phyloP scores from a whole-genome alignment of 768 basidiomycete species.

The Tricholoma hemisulphureum region DNA sequence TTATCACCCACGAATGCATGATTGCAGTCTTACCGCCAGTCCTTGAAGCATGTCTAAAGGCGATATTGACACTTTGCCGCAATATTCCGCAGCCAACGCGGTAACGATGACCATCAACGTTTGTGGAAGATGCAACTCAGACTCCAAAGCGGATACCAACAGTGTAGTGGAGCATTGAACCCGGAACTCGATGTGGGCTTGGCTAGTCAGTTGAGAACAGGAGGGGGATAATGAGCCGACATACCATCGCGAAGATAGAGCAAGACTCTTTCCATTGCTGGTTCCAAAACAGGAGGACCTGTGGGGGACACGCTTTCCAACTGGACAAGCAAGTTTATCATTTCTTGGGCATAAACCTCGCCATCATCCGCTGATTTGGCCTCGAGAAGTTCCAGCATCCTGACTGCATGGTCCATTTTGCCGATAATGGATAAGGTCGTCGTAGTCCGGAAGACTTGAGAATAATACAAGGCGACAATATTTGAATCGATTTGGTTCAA shows the following conservation, averaged over 20 bases:
- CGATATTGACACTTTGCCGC: constrained; percentile 47
- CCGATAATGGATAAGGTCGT: constrained; percentile 31
- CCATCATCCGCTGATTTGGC: constrained; percentile 48
- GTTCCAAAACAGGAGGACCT: constrained; percentile 48
- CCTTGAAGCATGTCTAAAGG: constrained; percentile 49
- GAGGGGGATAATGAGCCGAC: constrained; percentile 2
- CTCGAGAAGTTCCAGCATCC: constrained; percentile 57
- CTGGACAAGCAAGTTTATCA: constrained; percentile 42
- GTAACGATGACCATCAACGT: constrained; percentile 67
- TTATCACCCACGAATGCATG: constrained; percentile 41
- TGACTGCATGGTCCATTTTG: constrained; percentile 40
- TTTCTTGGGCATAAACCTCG: constrained; percentile 53
- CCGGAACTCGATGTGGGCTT: constrained; percentile 42
- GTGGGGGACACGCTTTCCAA: constrained; percentile 35
- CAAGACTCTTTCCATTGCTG: constrained; percentile 56
- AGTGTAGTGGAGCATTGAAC: constrained; percentile 44
- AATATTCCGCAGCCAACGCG: constrained; percentile 66
- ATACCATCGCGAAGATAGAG: constrained; percentile 49
- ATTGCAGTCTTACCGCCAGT: constrained; percentile 39
- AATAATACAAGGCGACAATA: constrained; percentile 58
- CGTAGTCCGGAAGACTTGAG: constrained; percentile 39
- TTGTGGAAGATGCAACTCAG: constrained; percentile 40
- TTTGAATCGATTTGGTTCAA: constrained; percentile 55
- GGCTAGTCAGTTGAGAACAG: neutral
- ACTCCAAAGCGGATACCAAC: constrained; percentile 44